A percentile compares a stretch with the other conserved stretches of the same genome.
Evolutionary conservation across 1,139 yeast genomes (phyloP).

Genomic region (Sugiyamaella grinbergsii): DNA sequence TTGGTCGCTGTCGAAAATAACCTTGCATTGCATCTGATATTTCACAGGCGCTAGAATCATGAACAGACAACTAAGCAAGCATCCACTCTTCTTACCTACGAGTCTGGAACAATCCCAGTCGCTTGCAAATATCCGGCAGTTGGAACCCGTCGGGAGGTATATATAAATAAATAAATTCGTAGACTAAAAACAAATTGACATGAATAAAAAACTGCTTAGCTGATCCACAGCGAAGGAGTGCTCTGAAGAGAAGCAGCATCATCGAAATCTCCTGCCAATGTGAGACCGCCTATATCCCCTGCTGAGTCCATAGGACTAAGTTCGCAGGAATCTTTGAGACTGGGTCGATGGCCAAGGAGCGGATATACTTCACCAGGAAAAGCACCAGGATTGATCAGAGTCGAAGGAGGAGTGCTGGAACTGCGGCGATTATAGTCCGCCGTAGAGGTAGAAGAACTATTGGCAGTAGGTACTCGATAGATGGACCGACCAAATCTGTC

Average conservation of each 20-base stretch:
- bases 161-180: constrained; percentile 6
- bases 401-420: constrained; percentile 19
- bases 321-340: constrained; percentile 24
- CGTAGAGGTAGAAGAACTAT: constrained; percentile 9
- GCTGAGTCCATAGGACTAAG: constrained; percentile 28
- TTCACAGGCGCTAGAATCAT: too few relatives aligned
- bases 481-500: constrained; percentile 14
- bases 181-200: constrained; percentile 1
- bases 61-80: too few relatives aligned
- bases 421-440: constrained; percentile 16
- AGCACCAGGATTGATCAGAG: constrained; percentile 15
- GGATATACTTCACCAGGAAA: constrained; percentile 24
- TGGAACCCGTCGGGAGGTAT: too few relatives aligned
- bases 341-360: constrained; percentile 22
- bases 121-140: too few relatives aligned
- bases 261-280: constrained; percentile 24
- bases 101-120: background rate
- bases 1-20: too few relatives aligned
- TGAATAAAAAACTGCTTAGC: constrained; percentile 18
- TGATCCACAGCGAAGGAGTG: constrained; percentile 32
- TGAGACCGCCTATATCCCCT: constrained; percentile 28
- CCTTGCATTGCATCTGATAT: too few relatives aligned
- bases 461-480: constrained; percentile 14
- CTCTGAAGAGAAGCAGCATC: constrained; percentile 30
- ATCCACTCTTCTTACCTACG: too few relatives aligned